Conservation (phyloP, 1,284 basidiomycete species). For the Irpex sp. region DNA sequence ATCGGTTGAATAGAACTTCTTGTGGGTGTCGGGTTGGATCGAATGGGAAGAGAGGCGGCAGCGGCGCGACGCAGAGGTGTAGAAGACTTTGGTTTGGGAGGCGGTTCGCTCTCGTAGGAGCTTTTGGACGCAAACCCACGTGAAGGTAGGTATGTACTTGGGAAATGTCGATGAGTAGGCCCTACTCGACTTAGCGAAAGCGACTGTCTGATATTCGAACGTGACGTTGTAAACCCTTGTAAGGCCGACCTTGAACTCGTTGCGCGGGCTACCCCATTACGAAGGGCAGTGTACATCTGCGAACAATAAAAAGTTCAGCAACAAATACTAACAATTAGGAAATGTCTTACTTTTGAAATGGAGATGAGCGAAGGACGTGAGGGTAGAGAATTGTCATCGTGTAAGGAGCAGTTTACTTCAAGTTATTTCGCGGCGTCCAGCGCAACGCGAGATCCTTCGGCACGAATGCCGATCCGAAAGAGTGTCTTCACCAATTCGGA, state of each 20-base stretch:
- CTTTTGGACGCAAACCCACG: constrained; percentile 10
- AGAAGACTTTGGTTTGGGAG: constrained; percentile 68
- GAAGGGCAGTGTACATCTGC: background rate
- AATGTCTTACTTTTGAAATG: too few relatives aligned
- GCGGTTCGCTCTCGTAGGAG: constrained; percentile 28
- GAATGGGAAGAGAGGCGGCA: constrained; percentile 75
- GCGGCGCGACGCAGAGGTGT: constrained; percentile 68
- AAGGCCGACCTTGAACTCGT: background rate
- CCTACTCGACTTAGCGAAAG: background rate
- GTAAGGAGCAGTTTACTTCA: too few relatives aligned
- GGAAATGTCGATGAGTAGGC: background rate
- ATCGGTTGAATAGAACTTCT: constrained; percentile 70
- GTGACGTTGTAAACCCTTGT: background rate
- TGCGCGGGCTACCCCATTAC: background rate
- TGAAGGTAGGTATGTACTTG: background rate
- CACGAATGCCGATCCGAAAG: too few relatives aligned
- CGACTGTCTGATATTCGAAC: background rate
- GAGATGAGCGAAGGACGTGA: too few relatives aligned
- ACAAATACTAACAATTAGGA: too few relatives aligned
- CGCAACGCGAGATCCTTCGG: too few relatives aligned
- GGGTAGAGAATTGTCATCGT: too few relatives aligned
- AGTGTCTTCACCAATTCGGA: too few relatives aligned
- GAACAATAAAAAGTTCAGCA: too few relatives aligned
- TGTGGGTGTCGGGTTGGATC: constrained; percentile 75
- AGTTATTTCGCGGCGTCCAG: too few relatives aligned